Conservation (phyloP, 441 rosid genomes). For the Gossypium davidsonii region DNA sequence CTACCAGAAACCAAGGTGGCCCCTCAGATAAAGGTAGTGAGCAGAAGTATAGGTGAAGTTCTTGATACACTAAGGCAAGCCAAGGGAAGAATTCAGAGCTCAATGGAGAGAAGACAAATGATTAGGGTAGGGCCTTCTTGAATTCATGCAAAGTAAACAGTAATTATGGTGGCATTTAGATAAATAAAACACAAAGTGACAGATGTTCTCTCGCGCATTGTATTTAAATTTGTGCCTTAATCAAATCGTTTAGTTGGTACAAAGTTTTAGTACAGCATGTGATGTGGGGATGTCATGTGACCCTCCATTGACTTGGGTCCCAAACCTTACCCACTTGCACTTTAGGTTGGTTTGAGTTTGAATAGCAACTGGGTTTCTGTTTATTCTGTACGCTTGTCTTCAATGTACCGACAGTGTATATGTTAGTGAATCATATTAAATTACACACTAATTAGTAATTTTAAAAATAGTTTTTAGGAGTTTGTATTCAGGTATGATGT, state of each 20-base stretch:
- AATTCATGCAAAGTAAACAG: slow-evolving; percentile 17
- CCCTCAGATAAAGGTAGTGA: slow-evolving; percentile 20
- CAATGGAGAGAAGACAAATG: slow-evolving; percentile 30
- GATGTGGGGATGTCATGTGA: background rate
- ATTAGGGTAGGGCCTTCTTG: slow-evolving; percentile 34
- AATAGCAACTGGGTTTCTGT: background rate
- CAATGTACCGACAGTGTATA: background rate
- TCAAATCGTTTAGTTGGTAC: background rate
- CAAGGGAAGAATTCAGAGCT: slow-evolving; percentile 38
- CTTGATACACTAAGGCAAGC: slow-evolving; percentile 44
- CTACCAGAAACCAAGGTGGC: slow-evolving; percentile 14
- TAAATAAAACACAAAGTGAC: slow-evolving; percentile 2
- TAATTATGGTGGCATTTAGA: background rate
- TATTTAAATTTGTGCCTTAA: background rate
- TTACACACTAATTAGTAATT: too few relatives aligned
- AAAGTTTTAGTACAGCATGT: background rate
- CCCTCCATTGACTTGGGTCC: slow-evolving; percentile 2
- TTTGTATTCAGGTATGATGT: too few relatives aligned
- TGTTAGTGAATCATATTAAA: background rate
- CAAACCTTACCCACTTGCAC: background rate
- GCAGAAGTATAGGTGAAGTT: slow-evolving; percentile 36
- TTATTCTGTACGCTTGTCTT: background rate
- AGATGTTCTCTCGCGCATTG: background rate
- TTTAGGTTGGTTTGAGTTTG: background rate
- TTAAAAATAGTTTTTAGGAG: too few relatives aligned